A percentile compares a stretch with the other conserved stretches of the same genome.
phyloP scores from a whole-genome alignment of 2,329 filamentous ascomycete genomes.

The Aspergillus bombycis region DNA sequence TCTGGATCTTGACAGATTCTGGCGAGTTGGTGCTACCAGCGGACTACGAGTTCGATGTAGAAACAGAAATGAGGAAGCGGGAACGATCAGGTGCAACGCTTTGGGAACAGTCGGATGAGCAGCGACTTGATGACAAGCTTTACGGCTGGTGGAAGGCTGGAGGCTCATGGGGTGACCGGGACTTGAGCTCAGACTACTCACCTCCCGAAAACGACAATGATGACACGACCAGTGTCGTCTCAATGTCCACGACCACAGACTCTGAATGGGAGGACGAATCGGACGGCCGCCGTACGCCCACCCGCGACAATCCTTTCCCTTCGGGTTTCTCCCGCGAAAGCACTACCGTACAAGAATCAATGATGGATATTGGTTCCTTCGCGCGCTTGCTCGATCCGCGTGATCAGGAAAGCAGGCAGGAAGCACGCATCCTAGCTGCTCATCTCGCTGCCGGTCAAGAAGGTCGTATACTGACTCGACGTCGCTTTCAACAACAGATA shows the following conservation, averaged over 20 bases:
- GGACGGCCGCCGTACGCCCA: slow-evolving; percentile 69
- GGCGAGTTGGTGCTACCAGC: slow-evolving; percentile 60
- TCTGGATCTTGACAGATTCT: slow-evolving; percentile 58
- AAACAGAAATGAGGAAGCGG: slow-evolving; percentile 72
- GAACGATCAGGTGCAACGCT: slow-evolving; percentile 49
- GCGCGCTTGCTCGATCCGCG: slow-evolving; percentile 81
- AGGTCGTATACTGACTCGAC: slow-evolving; percentile 76
- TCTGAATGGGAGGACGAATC: slow-evolving; percentile 54
- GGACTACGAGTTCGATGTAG: slow-evolving; percentile 74
- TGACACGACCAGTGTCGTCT: slow-evolving; percentile 81
- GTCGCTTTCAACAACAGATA: slow-evolving; percentile 69
- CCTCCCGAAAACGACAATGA: slow-evolving; percentile 61
- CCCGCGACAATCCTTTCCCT: slow-evolving; percentile 63
- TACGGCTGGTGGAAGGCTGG: slow-evolving; percentile 85
- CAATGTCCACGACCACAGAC: slow-evolving; percentile 59
- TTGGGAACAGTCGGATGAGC: slow-evolving; percentile 59
- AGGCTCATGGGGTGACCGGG: slow-evolving; percentile 81
- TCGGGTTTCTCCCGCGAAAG: slow-evolving; percentile 46
- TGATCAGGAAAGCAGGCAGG: slow-evolving; percentile 74
- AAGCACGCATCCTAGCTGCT: slow-evolving; percentile 78
- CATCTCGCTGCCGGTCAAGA: slow-evolving; percentile 65
- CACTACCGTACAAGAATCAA: slow-evolving; percentile 64
- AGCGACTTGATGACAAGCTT: slow-evolving; percentile 70
- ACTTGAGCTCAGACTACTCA: slow-evolving; percentile 77
- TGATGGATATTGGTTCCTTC: slow-evolving; percentile 69